phyloP scores from a whole-genome alignment of 1,139 yeast species.

The Scheffersomyces insectosa region DNA sequence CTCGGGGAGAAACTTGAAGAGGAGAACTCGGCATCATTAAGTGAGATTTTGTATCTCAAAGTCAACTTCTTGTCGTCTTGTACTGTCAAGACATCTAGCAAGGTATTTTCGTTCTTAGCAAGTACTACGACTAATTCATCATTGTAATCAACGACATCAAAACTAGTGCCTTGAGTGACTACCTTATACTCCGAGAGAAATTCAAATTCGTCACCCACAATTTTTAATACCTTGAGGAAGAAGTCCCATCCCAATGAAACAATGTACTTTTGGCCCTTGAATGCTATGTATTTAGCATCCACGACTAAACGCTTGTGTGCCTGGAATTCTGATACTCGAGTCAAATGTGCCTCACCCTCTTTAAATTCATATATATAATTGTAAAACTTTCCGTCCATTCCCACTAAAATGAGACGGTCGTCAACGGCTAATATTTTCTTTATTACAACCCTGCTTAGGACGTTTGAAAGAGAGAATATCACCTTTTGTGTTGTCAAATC shows the following conservation, averaged over 20 bases:
- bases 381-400: slow-evolving; percentile 40
- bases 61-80: slow-evolving; percentile 11
- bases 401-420: slow-evolving; percentile 27
- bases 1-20: slow-evolving; percentile 66
- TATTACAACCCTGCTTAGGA: slow-evolving; percentile 32
- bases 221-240: slow-evolving; percentile 37
- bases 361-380: slow-evolving; percentile 15
- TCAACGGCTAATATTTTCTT: slow-evolving; percentile 28
- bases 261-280: slow-evolving; percentile 31
- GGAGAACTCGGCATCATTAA: slow-evolving; percentile 77
- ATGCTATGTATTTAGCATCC: slow-evolving; percentile 25
- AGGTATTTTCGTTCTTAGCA: slow-evolving; percentile 63
- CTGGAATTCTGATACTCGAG: slow-evolving; percentile 14
- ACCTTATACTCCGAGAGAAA: slow-evolving; percentile 4
- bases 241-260: slow-evolving; percentile 68
- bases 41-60: slow-evolving; percentile 50
- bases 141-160: slow-evolving; percentile 33
- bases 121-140: slow-evolving; percentile 44
- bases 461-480: slow-evolving; percentile 9
- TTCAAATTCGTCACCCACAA: slow-evolving; percentile 21
- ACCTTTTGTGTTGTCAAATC: slow-evolving; percentile 15
- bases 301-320: slow-evolving; percentile 35
- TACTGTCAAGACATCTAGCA: slow-evolving; percentile 46
- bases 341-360: slow-evolving; percentile 7
- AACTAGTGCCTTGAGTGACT: slow-evolving; percentile 30